Percentiles rank a stretch among this genome's conserved stretches.
Conservation (phyloP, 768 basidiomycete species). For the Harrya chromipes region DNA sequence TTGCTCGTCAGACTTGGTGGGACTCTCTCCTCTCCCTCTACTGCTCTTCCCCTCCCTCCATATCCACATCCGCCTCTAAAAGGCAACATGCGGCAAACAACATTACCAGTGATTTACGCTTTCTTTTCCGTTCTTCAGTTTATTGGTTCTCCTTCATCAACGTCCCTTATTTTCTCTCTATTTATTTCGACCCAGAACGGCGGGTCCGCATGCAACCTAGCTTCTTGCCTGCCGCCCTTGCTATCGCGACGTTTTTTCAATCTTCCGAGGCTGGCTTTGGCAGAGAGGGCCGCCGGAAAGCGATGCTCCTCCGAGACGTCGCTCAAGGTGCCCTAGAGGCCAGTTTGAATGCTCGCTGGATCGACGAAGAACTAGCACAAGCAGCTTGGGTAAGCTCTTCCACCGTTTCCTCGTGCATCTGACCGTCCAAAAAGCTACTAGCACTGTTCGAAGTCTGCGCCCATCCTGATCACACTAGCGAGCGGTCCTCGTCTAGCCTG, state of each 20-base stretch:
- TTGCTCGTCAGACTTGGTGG: conserved; percentile 77
- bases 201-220: conserved; percentile 65
- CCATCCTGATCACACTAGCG: conserved; percentile 56
- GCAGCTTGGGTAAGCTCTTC: conserved; percentile 64
- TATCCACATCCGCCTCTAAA: conserved; percentile 37
- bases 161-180: conserved; percentile 61
- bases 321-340: conserved; percentile 70
- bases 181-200: conserved; percentile 51
- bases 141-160: conserved; percentile 78
- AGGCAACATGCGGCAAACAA: conserved; percentile 44
- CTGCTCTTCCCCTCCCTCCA: conserved; percentile 30
- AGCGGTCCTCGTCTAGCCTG: conserved; percentile 56
- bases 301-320: conserved; percentile 59
- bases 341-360: conserved; percentile 66
- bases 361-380: conserved; percentile 71
- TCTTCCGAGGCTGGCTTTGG: conserved; percentile 62
- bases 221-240: conserved; percentile 57
- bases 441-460: conserved; percentile 71
- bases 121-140: conserved; percentile 60
- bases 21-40: conserved; percentile 65
- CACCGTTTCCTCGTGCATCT: conserved; percentile 5
- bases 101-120: conserved; percentile 57
- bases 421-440: conserved; percentile 45
- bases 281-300: conserved; percentile 48
- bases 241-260: conserved; percentile 65